A percentile compares a stretch with the other conserved stretches of the same genome.
These are phyloP conservation scores for Paraphaeosphaeria sporulosa DNA, from an alignment of 2,329 filamentous ascomycete species.

Conservation along the genomic window DNA sequence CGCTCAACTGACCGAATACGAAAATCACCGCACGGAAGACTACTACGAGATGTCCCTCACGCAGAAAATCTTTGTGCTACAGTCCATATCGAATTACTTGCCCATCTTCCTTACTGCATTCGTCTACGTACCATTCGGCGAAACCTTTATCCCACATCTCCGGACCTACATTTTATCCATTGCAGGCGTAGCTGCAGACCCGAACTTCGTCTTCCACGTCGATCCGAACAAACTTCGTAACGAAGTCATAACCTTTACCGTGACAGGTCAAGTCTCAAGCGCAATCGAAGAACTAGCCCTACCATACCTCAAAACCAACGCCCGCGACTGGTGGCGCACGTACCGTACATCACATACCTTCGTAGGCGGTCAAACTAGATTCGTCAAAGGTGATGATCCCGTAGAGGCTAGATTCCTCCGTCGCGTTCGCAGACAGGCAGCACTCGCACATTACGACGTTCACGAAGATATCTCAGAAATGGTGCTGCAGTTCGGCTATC, in stretches of 20 bases:
- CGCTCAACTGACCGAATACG: constrained; percentile 40
- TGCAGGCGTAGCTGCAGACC: constrained; percentile 20
- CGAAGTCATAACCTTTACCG: constrained; percentile 43
- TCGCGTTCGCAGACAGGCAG: constrained; percentile 38
- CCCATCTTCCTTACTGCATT: constrained; percentile 46
- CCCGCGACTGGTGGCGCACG: constrained; percentile 40
- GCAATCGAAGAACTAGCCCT: constrained; percentile 40
- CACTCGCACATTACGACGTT: constrained; percentile 41
- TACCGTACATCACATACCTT: constrained; percentile 23
- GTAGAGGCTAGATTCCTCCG: constrained; percentile 39
- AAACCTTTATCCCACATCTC: constrained; percentile 32
- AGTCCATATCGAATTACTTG: constrained; percentile 46
- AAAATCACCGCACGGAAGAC: constrained; percentile 43
- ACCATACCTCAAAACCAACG: constrained; percentile 38
- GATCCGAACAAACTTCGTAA: constrained; percentile 41
- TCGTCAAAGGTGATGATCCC: constrained; percentile 33
- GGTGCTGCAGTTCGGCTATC: constrained; percentile 47
- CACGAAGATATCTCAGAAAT: constrained; percentile 46
- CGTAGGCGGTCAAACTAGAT: constrained; percentile 1
- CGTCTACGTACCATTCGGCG: constrained; percentile 42
- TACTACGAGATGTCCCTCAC: constrained; percentile 45
- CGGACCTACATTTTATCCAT: constrained; percentile 28
- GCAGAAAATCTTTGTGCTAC: constrained; percentile 45
- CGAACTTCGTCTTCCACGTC: constrained; percentile 29
- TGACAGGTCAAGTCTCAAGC: constrained; percentile 43